Evolutionary conservation across 805 yeast genomes (phyloP), one percentile per base, ranked within the genome.

Genomic region (Nakazawaea pomicola): DNA sequence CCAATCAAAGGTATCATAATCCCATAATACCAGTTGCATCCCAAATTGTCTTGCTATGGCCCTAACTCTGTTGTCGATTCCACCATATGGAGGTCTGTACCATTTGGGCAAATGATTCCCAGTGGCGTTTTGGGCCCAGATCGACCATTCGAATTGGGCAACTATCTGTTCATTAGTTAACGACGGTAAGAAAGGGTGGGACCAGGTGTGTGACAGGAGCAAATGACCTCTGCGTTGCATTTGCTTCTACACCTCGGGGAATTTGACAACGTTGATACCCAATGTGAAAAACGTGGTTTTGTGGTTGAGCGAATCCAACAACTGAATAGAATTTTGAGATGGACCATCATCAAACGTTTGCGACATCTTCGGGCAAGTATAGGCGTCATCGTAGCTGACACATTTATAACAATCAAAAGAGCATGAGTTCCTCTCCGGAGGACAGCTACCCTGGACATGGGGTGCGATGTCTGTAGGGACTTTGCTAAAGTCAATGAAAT

Each of bases 331-430:
- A 17, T 76, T 71, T 0, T 77, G 77, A 0, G 90, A 73, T 1
- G 99, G 99, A 0, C 99, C 98, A 58, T 91, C 98, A 58, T 91
- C 99, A 61, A 91, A 91, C 0, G 95, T 82, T 62, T 91, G 98
- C 0, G 90, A 77, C 29, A 91, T 65, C 35, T 67, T 64, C 2
- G 80, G 75, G 58, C 97, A 90, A 0, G 91, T 76, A 51, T 66
- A 72, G 4, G 84, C 78, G 55, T 90, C 98, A 59, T 84, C 93
- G 28, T 64, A 72, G 18, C 79, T 76, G 20, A 80, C 76, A 62
- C 96, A 90, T 47, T 80, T 76, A 57, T 70, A 74, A 57, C 97
- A 90, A 58, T 89, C 96, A 62, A 86, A 90, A 0, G 95, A 83
- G 54, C 97, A 90, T 23, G 71, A 66, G 14, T 61, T 64, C 41